Conservation (phyloP, 2,329 filamentous ascomycete species). For the Nothophaeocryptopus gaeumannii region DNA sequence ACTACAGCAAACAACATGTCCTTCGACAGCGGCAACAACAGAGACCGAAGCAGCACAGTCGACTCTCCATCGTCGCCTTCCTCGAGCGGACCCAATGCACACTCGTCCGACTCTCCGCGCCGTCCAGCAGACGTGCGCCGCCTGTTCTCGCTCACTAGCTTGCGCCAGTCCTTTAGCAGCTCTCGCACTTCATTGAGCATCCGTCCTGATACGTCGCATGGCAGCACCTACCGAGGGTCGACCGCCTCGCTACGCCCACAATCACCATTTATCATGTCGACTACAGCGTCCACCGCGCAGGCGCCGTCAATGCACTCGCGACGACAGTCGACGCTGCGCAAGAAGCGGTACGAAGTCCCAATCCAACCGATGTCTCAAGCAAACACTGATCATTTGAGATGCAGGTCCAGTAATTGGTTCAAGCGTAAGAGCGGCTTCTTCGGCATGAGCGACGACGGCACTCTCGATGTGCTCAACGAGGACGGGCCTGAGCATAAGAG, state of each 20-base stretch:
- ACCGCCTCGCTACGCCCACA: slow-evolving; percentile 13
- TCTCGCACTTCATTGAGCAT: slow-evolving; percentile 33
- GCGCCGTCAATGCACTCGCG: slow-evolving; percentile 12
- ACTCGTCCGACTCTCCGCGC: slow-evolving; percentile 15
- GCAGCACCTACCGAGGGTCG: slow-evolving; percentile 13
- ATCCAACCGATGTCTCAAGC: too few species aligned
- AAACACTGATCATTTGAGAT: too few species aligned
- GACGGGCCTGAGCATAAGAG: slow-evolving; percentile 29
- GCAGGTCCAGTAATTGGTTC: slow-evolving; percentile 36
- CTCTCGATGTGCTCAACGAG: slow-evolving; percentile 29
- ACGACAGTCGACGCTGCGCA: slow-evolving; percentile 21
- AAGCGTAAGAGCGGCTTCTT: slow-evolving; percentile 36
- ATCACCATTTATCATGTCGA: slow-evolving; percentile 26
- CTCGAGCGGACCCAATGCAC: slow-evolving; percentile 6
- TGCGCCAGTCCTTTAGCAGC: slow-evolving; percentile 37
- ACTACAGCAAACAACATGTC: slow-evolving; percentile 11
- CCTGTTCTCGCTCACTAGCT: slow-evolving; percentile 33
- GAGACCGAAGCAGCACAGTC: slow-evolving; percentile 26
- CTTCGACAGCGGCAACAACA: slow-evolving; percentile 14
- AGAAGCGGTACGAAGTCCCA: slow-evolving; percentile 23
- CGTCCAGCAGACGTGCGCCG: slow-evolving; percentile 30
- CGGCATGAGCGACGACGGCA: slow-evolving; percentile 24
- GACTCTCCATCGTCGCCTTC: slow-evolving; percentile 22
- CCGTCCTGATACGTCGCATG: slow-evolving; percentile 19
- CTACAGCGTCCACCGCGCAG: slow-evolving; percentile 18